Base-by-base conservation (phyloP, 1,284 basidiomycete species). In the Ustanciosporium gigantosporum region DNA sequence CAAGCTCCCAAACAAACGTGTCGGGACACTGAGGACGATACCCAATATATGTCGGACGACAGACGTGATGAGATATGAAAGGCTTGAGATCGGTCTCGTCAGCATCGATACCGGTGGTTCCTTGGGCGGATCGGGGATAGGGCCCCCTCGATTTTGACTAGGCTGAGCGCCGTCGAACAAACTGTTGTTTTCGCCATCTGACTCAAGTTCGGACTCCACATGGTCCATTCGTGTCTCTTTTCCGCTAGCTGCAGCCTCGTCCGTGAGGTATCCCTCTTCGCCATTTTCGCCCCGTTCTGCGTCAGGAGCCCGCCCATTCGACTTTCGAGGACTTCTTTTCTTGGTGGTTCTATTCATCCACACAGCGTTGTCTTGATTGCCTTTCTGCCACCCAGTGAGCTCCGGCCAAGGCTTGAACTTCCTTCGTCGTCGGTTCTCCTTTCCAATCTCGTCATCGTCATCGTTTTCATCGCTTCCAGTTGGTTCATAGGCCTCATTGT, bases 141-240 rank as follows among this genome's bases (percentile, higher is more conserved):
- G n/a, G n/a, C n/a, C n/a, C n/a, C n/a, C n/a, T n/a, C n/a, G n/a
- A n/a, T n/a, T n/a, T n/a, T n/a, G n/a, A n/a, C n/a, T n/a, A 11
- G 27, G 27, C 27, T 45, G 41, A n/a, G 51, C 20, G 24, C 47
- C 55, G 25, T 24, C 11, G 25, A 9, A 17, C 13, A n/a, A 4
- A 20, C 17, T 16, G 7, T 25, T 31, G 25, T 15, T 8, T 4
- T 21, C 22, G 16, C n/a, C 23, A 15, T 21, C 19, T 16, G 27
- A 24, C 13, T 29, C 37, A 16, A 23, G 19, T 3, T 46, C 50
- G n/a, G 55, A 43, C 16, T 47, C 50, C 15, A 34, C 46, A 14
- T 32, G 47, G 29, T 62, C 59, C 9, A 56, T 47, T 16, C 59
- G 47, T 7, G 59, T 62, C 41, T 62, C 59, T 27, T 62, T 62